phyloP scores from a whole-genome alignment of 2,329 filamentous ascomycete genomes.

The Ambrosiella beaveri region DNA sequence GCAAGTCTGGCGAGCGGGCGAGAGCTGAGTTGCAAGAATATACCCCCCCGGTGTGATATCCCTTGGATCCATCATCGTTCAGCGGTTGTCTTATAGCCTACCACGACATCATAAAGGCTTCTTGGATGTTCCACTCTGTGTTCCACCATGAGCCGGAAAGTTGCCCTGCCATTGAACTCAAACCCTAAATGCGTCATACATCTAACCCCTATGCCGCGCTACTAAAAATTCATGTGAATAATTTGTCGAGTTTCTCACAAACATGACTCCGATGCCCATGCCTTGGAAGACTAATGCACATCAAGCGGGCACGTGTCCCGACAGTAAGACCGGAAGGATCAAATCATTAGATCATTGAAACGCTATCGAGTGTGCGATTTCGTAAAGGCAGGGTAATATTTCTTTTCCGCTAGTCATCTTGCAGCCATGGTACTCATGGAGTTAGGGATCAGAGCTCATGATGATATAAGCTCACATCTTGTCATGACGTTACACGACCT shows the following conservation, averaged over 20 bases:
- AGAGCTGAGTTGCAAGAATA: too few species aligned
- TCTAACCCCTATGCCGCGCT: conserved; percentile 8
- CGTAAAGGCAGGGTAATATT: not conserved
- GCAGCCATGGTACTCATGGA: too few species aligned
- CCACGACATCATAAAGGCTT: not conserved
- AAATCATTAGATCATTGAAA: not conserved
- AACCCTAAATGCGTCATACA: not conserved
- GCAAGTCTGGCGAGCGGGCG: not conserved
- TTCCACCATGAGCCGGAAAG: not conserved
- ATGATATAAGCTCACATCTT: not conserved
- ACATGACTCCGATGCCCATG: not conserved
- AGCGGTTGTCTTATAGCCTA: not conserved
- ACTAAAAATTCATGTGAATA: conserved; percentile 7
- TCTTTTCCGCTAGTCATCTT: too few species aligned
- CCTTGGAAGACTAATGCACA: not conserved
- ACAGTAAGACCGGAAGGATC: not conserved
- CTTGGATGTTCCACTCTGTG: not conserved
- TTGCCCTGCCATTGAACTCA: not conserved
- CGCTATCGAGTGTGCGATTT: not conserved
- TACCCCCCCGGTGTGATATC: too few species aligned
- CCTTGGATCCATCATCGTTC: too few species aligned
- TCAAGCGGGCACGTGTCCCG: not conserved
- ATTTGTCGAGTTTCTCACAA: not conserved
- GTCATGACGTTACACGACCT: not conserved
- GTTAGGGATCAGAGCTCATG: too few species aligned